Base-by-base conservation (phyloP, 2,329 filamentous ascomycete species). In the Monilinia fructigena region DNA sequence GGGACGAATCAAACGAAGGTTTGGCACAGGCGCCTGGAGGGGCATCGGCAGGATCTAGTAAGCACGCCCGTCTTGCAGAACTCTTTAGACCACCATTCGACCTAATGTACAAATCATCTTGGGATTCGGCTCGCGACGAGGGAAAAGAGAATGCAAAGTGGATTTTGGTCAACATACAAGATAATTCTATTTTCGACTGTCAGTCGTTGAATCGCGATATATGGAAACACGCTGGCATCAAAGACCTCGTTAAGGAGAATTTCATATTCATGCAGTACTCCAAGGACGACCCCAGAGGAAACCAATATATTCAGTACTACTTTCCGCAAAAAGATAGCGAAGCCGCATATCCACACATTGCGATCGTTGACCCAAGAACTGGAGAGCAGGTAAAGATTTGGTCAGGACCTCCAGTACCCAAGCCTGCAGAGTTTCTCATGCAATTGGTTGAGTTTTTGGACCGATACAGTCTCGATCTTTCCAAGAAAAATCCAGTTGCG, bases 351-450 rank as follows among this genome's bases (percentile, higher is more conserved):
- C 95, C 95, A 7, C 93, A 99, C 76, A 95, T 98, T 66, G 92
- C 93, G 55, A 97, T 99, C 69, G 87, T 99, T 69, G 95, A 99
- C 73, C 95, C 95, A 2, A 86, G 95, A 68, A 99, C 95, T 0
- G 95, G 95, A 68, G 95, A 99, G 79, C 93, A 97, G 78, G 91
- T 99, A 77, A 99, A 99, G 80, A 86, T 93, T 1, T 98, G 95
- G 94, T 93, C 91, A 18, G 93, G 94, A 1, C 83, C 86, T 11
- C 92, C 93, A 1, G 91, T 93, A 64, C 89, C 93, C 0, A 85
- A 84, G 50, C 80, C 92, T 0, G 77, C 84, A 12, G 93, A 97
- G 18, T 98, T 99, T 73, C 86, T 96, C 68, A 92, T 93, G 75
- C 92, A 97, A 75, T 83, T 99, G 2, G 91, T 92, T 74, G 94